Base-by-base conservation (phyloP, 2,329 filamentous ascomycete genomes). In the Claviceps arundinis region DNA sequence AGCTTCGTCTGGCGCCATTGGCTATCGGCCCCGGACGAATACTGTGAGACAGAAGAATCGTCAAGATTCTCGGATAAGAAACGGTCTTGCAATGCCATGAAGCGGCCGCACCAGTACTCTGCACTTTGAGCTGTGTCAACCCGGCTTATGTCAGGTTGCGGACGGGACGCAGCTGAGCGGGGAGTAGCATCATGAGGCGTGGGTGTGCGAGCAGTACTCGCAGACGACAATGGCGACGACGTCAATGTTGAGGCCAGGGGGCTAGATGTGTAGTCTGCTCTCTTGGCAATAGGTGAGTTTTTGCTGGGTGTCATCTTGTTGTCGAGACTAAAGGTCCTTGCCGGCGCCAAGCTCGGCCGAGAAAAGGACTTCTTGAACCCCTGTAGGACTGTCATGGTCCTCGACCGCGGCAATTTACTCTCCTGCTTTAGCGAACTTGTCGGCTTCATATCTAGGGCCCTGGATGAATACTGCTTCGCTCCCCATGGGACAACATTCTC, bases 31-130 rank as follows among this genome's bases (percentile, higher is more conserved):
- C 43, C 16, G 14, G 19, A 44, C 6, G 49, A 43, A 49, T 19
- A 38, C 14, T 38, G 49, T 14, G 17, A 49, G 41, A 8, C 22
- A 9, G 51, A 37, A 22, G 55, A 53, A 26, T 55, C 54, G 2
- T 54, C 53, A 17, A 64, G 60, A 2, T 59, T 60, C 37, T 69
- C 65, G 3, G 61, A 41, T 2, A 60, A 54, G 16, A 64, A 63
- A 17, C 70, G 72, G 63, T 84, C 80, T 49, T 76, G 70, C 0
- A 83, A 64, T 2, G 77, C 66, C 49, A 73, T 66, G 60, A 84
- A 82, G 41, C 82, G 77, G 17, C 82, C 82, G 11, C 73, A 69
- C 82, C 82, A 85, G 62, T 82, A 84, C 2, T 69, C 63, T 2
- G 73, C 70, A 5, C 71, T 65, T 58, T 76, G 72, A 2, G 74